A percentile compares a stretch with the other conserved stretches of the same genome.
These are phyloP conservation scores for Neurospora sp. DNA, from an alignment of 495 filamentous ascomycete genomes.

Conservation along the genomic window DNA sequence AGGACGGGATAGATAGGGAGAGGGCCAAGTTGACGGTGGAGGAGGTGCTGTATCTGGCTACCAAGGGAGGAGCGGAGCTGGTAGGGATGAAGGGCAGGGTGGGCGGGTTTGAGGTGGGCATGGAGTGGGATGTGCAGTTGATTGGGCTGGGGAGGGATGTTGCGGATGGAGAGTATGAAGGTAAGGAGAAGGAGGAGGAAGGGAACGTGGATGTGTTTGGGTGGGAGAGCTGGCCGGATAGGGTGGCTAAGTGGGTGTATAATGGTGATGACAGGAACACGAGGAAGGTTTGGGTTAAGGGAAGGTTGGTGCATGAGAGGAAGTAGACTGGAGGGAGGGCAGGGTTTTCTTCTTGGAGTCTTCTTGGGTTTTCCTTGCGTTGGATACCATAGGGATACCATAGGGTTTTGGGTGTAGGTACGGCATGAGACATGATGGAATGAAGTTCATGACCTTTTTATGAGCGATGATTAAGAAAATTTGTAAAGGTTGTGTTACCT, in stretches of 20 bases:
- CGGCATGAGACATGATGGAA: not conserved
- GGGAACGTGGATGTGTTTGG: constrained; percentile 74
- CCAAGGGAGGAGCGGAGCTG: constrained; percentile 67
- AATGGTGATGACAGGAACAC: constrained; percentile 81
- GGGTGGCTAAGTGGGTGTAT: constrained; percentile 81
- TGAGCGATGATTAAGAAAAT: not conserved
- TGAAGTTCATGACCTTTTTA: not conserved
- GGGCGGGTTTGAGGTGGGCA: constrained; percentile 74
- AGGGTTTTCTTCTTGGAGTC: not conserved
- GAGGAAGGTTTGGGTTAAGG: constrained; percentile 68
- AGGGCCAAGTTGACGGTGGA: constrained; percentile 59
- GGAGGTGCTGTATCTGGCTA: constrained; percentile 81
- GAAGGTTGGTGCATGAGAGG: constrained; percentile 61
- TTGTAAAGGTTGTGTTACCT: not conserved
- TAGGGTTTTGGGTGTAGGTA: not conserved
- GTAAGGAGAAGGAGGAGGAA: constrained; percentile 18
- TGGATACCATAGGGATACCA: not conserved
- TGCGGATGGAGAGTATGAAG: constrained; percentile 20
- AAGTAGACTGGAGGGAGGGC: not conserved
- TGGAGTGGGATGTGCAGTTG: constrained; percentile 82
- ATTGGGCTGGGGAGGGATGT: constrained; percentile 46
- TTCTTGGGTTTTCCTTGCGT: not conserved
- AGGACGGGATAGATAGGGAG: constrained; percentile 21
- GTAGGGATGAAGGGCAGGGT: constrained; percentile 59
- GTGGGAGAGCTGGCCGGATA: constrained; percentile 69